Percentiles rank a stretch among this genome's conserved stretches.
These are phyloP conservation scores for Hygrophorus russula DNA, from an alignment of 768 basidiomycete genomes.

Conservation along the genomic window DNA sequence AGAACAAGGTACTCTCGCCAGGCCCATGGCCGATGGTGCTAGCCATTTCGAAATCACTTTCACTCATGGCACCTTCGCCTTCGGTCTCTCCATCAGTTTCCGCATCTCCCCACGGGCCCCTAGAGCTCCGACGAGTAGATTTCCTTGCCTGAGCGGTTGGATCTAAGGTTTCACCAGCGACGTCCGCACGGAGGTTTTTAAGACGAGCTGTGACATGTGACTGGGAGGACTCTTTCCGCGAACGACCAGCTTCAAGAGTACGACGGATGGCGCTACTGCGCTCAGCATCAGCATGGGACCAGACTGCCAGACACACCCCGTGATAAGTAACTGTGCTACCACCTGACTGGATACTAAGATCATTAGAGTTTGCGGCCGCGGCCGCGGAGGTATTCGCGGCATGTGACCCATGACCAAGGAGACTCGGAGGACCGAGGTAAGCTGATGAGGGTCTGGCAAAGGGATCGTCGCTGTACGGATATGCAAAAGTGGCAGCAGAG, in stretches of 20 bases:
- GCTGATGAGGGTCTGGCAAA: conserved; percentile 73
- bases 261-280: conserved; percentile 76
- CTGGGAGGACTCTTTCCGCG: conserved; percentile 72
- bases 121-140: conserved; percentile 43
- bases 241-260: conserved; percentile 68
- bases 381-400: conserved; percentile 18
- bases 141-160: conserved; percentile 47
- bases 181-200: conserved; percentile 50
- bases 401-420: conserved; percentile 38
- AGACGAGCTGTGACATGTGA: conserved; percentile 58
- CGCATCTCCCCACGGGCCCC: conserved; percentile 54
- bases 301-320: conserved; percentile 88
- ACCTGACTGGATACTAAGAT: conserved; percentile 18
- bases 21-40: conserved; percentile 75
- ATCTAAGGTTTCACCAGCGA: conserved; percentile 35
- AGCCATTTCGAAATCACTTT: conserved; percentile 78
- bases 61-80: conserved; percentile 63
- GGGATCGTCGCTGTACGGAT: conserved; percentile 67
- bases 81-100: conserved; percentile 79
- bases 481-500: conserved; percentile 61
- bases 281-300: conserved; percentile 90
- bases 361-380: conserved; percentile 19
- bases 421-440: conserved; percentile 67
- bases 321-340: conserved; percentile 63
- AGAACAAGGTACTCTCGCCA: conserved; percentile 80